Evolutionary conservation across 2,329 filamentous ascomycete species (phyloP).

Genomic region (Paecilomyces sp.): DNA sequence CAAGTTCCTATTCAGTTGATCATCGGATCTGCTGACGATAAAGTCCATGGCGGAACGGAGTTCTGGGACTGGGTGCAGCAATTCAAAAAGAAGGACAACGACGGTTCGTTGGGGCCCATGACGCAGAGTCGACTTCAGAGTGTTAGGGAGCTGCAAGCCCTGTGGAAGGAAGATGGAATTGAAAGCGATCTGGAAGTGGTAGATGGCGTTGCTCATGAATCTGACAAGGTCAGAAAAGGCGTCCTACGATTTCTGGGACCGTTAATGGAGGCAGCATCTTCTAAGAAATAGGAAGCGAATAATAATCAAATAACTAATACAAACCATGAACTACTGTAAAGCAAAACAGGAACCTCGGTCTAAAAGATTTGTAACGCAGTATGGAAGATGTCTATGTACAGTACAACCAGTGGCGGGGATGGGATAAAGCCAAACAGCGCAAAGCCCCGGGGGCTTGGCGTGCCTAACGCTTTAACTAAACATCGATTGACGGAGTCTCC

Average conservation of each 20-base stretch:
- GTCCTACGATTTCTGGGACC: constrained; percentile 2
- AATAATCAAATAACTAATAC: too few species aligned
- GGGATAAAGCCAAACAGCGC: too few species aligned
- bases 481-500: too few species aligned
- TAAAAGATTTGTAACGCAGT: too few species aligned
- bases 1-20: background rate
- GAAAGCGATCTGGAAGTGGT: constrained; percentile 13
- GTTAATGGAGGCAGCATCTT: background rate
- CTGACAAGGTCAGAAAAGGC: background rate
- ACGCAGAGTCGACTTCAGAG: background rate
- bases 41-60: background rate
- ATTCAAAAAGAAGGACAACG: background rate
- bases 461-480: too few species aligned
- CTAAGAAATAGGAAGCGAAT: background rate
- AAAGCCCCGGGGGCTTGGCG: too few species aligned
- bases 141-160: constrained; percentile 3
- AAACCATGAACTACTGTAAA: too few species aligned
- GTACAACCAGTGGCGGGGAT: too few species aligned
- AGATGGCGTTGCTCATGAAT: constrained; percentile 13
- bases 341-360: too few species aligned
- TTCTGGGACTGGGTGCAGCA: background rate
- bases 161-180: constrained; percentile 15
- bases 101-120: background rate
- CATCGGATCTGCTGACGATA: background rate
- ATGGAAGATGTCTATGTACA: too few species aligned